These are phyloP conservation scores for Myxozyma udenii DNA, from an alignment of 805 yeast species.

Conservation along the genomic window DNA sequence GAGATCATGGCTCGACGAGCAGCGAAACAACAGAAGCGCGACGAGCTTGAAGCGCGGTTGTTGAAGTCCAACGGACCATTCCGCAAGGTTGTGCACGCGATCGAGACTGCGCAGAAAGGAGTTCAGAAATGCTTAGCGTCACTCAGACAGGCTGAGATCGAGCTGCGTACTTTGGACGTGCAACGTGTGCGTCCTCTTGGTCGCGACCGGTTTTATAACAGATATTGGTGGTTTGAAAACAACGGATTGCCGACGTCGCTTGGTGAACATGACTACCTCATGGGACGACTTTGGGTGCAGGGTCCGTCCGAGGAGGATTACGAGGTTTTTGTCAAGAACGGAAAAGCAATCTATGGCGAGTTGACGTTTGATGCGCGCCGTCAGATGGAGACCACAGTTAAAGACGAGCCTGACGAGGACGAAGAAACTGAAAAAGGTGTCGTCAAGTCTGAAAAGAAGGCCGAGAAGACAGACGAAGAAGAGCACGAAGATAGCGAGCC, in stretches of 20 bases:
- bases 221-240: slow-evolving; percentile 94
- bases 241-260: slow-evolving; percentile 55
- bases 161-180: slow-evolving; percentile 54
- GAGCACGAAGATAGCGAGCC: not conserved
- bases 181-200: slow-evolving; percentile 78
- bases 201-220: slow-evolving; percentile 74
- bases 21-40: slow-evolving; percentile 35
- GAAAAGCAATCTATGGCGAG: slow-evolving; percentile 24
- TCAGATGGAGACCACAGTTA: slow-evolving; percentile 8
- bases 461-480: slow-evolving; percentile 48
- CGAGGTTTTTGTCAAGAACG: slow-evolving; percentile 38
- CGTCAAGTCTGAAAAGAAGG: slow-evolving; percentile 2
- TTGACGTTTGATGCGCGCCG: slow-evolving; percentile 21
- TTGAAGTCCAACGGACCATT: slow-evolving; percentile 42
- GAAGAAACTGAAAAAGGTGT: slow-evolving; percentile 9
- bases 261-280: slow-evolving; percentile 57
- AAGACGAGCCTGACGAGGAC: not conserved
- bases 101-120: slow-evolving; percentile 34
- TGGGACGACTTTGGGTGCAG: slow-evolving; percentile 87
- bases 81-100: slow-evolving; percentile 33
- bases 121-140: slow-evolving; percentile 50
- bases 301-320: slow-evolving; percentile 68
- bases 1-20: not conserved
- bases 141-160: slow-evolving; percentile 55
- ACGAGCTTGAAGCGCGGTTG: slow-evolving; percentile 26